Conservation (phyloP, 352 stramenopile genomes). For the Pythium pectinolyticum region DNA sequence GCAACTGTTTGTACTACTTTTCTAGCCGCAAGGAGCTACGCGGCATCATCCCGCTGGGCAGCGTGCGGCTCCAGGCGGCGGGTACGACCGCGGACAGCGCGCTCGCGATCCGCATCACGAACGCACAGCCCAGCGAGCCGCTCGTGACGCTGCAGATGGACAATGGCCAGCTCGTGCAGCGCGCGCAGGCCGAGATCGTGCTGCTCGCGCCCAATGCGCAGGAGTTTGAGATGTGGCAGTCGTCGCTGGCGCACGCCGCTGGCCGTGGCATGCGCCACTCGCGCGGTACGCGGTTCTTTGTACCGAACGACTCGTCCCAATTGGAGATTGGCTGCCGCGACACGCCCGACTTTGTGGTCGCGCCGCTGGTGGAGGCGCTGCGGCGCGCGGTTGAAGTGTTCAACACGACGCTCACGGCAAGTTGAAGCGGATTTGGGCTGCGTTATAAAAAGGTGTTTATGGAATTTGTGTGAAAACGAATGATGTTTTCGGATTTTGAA, state of each 20-base stretch:
- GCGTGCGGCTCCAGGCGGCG: slow-evolving; percentile 72
- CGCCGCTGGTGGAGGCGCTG: slow-evolving; percentile 66
- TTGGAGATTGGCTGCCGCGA: slow-evolving; percentile 79
- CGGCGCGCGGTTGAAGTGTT: slow-evolving; percentile 86
- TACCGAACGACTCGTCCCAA: slow-evolving; percentile 75
- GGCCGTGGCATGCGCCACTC: slow-evolving; percentile 81
- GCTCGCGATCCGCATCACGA: slow-evolving; percentile 75
- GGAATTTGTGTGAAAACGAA: too few relatives aligned
- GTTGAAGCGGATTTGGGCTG: slow-evolving; percentile 8
- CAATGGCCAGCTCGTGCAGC: slow-evolving; percentile 77
- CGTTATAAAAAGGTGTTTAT: too few relatives aligned
- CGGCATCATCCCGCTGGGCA: slow-evolving; percentile 83
- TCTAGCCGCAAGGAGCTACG: slow-evolving; percentile 76
- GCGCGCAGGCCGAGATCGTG: slow-evolving; percentile 78
- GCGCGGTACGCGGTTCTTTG: slow-evolving; percentile 80
- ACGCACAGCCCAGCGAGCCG: slow-evolving; percentile 48
- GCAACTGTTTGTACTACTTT: slow-evolving; percentile 90
- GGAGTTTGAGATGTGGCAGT: slow-evolving; percentile 90
- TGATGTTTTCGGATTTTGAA: too few relatives aligned
- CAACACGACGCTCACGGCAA: slow-evolving; percentile 57
- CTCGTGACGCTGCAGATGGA: slow-evolving; percentile 82
- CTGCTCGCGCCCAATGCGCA: slow-evolving; percentile 60
- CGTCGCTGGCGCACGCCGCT: slow-evolving; percentile 75
- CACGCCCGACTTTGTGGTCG: slow-evolving; percentile 79
- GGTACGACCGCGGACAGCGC: slow-evolving; percentile 49